A percentile compares a stretch with the other conserved stretches of the same genome.
phyloP scores from a whole-genome alignment of 1,284 basidiomycete species.

The Pulchroboletus neoregius region DNA sequence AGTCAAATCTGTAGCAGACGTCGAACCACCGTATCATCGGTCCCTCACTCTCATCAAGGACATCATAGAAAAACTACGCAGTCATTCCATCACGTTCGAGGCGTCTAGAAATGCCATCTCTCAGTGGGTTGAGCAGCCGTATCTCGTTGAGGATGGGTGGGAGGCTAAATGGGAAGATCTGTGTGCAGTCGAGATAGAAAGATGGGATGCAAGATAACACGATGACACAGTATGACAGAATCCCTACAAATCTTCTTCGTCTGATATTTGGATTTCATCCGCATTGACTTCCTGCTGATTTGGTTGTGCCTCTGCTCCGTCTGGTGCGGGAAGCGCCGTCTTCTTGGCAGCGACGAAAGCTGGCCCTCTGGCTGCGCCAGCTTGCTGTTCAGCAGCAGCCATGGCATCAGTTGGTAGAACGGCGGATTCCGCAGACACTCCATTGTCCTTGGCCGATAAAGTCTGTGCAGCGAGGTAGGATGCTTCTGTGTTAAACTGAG shows the following conservation, averaged over 20 bases:
- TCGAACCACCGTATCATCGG: slow-evolving; percentile 64
- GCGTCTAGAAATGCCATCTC: slow-evolving; percentile 55
- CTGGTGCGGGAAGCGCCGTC: slow-evolving; percentile 36
- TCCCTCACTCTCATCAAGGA: slow-evolving; percentile 56
- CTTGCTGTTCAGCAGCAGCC: slow-evolving; percentile 61
- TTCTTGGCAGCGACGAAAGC: slow-evolving; percentile 65
- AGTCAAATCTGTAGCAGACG: slow-evolving; percentile 55
- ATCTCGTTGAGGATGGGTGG: slow-evolving; percentile 65
- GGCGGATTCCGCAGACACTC: slow-evolving; percentile 52
- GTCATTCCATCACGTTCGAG: slow-evolving; percentile 65
- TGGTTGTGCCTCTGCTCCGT: slow-evolving; percentile 29
- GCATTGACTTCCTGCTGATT: slow-evolving; percentile 47
- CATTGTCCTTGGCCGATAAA: slow-evolving; percentile 60
- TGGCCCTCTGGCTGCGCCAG: slow-evolving; percentile 43
- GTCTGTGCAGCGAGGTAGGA: slow-evolving; percentile 86
- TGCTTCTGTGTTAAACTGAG: slow-evolving; percentile 96
- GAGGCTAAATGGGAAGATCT: slow-evolving; percentile 70
- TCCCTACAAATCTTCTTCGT: slow-evolving; percentile 61
- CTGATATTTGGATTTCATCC: slow-evolving; percentile 82
- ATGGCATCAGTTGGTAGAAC: slow-evolving; percentile 61
- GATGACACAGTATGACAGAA: slow-evolving; percentile 12
- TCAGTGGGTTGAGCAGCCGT: slow-evolving; percentile 63
- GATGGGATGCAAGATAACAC: slow-evolving; percentile 48
- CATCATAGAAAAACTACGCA: slow-evolving; percentile 55
- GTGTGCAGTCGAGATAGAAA: slow-evolving; percentile 66